These are phyloP conservation scores for Thinopyrum obtusiflorum DNA, from an alignment of 202 grass and related monocot genomes.

Conservation along the genomic window DNA sequence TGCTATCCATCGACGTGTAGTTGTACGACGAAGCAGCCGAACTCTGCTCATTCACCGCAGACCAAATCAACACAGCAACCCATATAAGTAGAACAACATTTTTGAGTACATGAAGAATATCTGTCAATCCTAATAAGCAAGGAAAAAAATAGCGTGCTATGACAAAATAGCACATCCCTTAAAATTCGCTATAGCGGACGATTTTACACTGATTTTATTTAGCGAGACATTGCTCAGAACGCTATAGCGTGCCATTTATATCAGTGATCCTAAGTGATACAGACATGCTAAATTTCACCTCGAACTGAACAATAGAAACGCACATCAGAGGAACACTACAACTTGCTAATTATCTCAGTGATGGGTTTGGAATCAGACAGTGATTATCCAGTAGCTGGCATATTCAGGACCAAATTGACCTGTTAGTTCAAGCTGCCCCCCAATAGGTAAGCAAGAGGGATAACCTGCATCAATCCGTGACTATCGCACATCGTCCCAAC, in stretches of 20 bases:
- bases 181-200: too few species aligned
- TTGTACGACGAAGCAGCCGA: conserved; percentile 13
- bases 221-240: too few species aligned
- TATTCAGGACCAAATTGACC: background rate
- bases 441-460: background rate
- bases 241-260: too few species aligned
- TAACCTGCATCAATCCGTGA: background rate
- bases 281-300: background rate
- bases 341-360: background rate
- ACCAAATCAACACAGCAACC: background rate
- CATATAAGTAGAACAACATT: background rate
- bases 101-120: background rate
- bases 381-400: background rate
- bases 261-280: background rate
- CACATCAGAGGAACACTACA: background rate
- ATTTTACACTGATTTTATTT: too few species aligned
- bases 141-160: too few species aligned
- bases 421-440: background rate
- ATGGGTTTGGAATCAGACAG: background rate
- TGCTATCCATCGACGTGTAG: conserved; percentile 40
- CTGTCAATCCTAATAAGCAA: background rate
- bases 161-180: too few species aligned
- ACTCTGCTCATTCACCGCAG: background rate
- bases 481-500: background rate
- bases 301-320: background rate